phyloP scores from a whole-genome alignment of 192 early-diverging fungal species.

The Dissophora globulifera region DNA sequence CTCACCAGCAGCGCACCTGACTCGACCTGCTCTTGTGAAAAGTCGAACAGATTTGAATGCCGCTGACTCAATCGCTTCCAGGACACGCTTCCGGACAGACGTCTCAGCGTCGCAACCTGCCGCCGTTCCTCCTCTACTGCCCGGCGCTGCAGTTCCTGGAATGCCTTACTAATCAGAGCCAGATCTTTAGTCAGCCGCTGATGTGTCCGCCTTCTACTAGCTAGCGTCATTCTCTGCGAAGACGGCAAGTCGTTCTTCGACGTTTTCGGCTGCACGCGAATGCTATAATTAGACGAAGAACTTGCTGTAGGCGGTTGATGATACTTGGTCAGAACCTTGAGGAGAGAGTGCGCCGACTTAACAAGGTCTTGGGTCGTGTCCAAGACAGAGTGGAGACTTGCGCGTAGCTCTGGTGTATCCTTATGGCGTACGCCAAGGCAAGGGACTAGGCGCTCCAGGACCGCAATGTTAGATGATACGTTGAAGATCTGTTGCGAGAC shows the following conservation, averaged over 20 bases:
- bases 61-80: slow-evolving; percentile 13
- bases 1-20: slow-evolving; percentile 2
- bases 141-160: slow-evolving; percentile 40
- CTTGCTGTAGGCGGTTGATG: slow-evolving; percentile 29
- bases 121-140: slow-evolving; percentile 27
- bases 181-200: slow-evolving; percentile 43
- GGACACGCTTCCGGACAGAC: slow-evolving; percentile 38
- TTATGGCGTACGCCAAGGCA: slow-evolving; percentile 49
- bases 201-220: slow-evolving; percentile 34
- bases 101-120: slow-evolving; percentile 32
- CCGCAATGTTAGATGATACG: slow-evolving; percentile 49
- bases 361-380: slow-evolving; percentile 41
- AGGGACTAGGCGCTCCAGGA: slow-evolving; percentile 38
- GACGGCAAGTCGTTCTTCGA: slow-evolving; percentile 5
- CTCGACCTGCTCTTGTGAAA: slow-evolving; percentile 31
- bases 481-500: slow-evolving; percentile 51
- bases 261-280: not conserved
- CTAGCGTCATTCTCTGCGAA: slow-evolving; percentile 18
- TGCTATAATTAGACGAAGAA: not conserved
- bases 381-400: slow-evolving; percentile 31
- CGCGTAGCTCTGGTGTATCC: slow-evolving; percentile 39
- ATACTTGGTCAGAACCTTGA: slow-evolving; percentile 37
- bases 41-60: slow-evolving; percentile 33
- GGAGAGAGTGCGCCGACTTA: slow-evolving; percentile 26
- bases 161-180: slow-evolving; percentile 21